phyloP scores from a whole-genome alignment of 2,329 filamentous ascomycete species.

The Arthrobotrys pseudoclavata region DNA sequence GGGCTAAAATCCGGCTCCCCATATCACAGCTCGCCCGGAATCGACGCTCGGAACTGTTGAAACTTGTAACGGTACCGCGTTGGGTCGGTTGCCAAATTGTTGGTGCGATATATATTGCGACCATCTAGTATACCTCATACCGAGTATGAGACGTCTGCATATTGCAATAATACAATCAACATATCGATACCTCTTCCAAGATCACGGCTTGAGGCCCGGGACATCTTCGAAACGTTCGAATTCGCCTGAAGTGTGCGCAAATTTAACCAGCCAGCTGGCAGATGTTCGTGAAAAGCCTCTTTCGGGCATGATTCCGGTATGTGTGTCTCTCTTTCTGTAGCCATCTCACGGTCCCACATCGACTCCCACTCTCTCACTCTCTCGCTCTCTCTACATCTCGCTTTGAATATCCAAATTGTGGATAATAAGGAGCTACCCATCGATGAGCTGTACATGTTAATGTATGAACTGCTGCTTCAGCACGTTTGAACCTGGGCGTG shows the following conservation, averaged over 20 bases:
- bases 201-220: slow-evolving; percentile 30
- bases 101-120: slow-evolving; percentile 29
- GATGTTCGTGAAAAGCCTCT: slow-evolving; percentile 48
- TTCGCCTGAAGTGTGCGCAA: slow-evolving; percentile 45
- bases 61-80: slow-evolving; percentile 33
- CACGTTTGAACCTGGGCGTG: slow-evolving; percentile 59
- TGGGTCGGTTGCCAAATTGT: slow-evolving; percentile 19
- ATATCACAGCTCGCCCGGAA: slow-evolving; percentile 33
- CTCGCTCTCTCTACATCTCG: slow-evolving; percentile 48
- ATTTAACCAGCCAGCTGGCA: slow-evolving; percentile 57
- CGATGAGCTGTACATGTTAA: slow-evolving; percentile 58
- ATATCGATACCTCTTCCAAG: slow-evolving; percentile 14
- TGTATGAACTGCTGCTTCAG: slow-evolving; percentile 43
- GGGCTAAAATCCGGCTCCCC: slow-evolving; percentile 41
- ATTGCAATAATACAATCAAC: slow-evolving; percentile 16
- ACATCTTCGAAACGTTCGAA: slow-evolving; percentile 31
- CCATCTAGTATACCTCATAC: slow-evolving; percentile 10
- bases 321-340: slow-evolving; percentile 41
- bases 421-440: slow-evolving; percentile 58
- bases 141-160: slow-evolving; percentile 14
- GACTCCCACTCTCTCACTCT: slow-evolving; percentile 49
- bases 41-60: slow-evolving; percentile 30
- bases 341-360: slow-evolving; percentile 49
- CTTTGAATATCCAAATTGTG: slow-evolving; percentile 61
- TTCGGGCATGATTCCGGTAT: slow-evolving; percentile 53